Conservation (phyloP, 768 basidiomycete species). For the Pleurotus platypus region DNA sequence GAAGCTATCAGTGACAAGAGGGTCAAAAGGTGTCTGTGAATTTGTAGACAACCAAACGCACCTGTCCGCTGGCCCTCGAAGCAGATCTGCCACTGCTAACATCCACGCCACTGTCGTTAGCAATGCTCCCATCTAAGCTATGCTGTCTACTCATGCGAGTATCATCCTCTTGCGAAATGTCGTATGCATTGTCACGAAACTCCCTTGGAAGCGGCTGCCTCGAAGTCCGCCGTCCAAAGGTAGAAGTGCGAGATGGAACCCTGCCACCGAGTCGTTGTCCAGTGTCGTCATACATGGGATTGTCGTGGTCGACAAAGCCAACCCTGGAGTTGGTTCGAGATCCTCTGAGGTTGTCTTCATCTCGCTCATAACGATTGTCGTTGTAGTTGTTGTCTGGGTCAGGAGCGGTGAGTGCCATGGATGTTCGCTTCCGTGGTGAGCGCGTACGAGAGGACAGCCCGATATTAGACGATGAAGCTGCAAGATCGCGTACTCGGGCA, state of each 20-base stretch:
- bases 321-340: not conserved
- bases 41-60: not conserved
- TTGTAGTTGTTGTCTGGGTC: not conserved
- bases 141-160: not conserved
- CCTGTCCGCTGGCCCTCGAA: conserved; percentile 5
- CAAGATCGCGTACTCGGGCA: conserved; percentile 13
- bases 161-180: conserved; percentile 14
- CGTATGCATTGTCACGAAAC: conserved; percentile 30
- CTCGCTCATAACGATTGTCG: not conserved
- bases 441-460: conserved; percentile 9
- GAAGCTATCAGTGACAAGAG: conserved; percentile 6
- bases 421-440: conserved; percentile 8
- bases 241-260: conserved; percentile 2
- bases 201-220: conserved; percentile 41
- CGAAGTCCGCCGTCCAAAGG: conserved; percentile 17
- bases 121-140: not conserved
- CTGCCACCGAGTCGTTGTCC: not conserved
- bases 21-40: not conserved
- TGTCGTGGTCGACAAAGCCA: not conserved
- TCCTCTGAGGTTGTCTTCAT: not conserved
- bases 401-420: conserved; percentile 1
- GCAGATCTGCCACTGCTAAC: not conserved
- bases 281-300: not conserved
- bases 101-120: not conserved
- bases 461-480: not conserved